Evolutionary conservation across 1,284 basidiomycete species (phyloP).

Genomic region (Testicularia cyperi): DNA sequence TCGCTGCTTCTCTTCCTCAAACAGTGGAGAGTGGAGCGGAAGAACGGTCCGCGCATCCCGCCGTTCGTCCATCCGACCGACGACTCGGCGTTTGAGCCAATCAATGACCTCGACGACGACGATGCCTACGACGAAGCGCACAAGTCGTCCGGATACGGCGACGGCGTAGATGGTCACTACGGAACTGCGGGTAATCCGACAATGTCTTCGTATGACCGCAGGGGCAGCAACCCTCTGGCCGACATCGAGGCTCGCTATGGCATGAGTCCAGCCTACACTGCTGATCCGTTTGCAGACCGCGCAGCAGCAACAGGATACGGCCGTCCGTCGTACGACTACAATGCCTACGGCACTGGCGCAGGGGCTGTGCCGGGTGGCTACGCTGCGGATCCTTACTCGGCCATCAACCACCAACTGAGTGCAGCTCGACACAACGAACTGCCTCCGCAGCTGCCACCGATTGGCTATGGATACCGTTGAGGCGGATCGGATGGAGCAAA

Average conservation of each 20-base stretch:
- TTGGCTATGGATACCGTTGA: constrained; percentile 25
- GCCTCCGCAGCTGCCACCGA: constrained; percentile 36
- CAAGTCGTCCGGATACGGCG: constrained; percentile 30
- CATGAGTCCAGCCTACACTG: constrained; percentile 12
- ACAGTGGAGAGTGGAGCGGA: constrained; percentile 47
- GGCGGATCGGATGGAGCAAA: too few relatives aligned
- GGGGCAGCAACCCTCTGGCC: constrained; percentile 33
- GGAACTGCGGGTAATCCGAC: constrained; percentile 1
- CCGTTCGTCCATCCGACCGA: constrained; percentile 51
- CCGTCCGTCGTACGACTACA: constrained; percentile 39
- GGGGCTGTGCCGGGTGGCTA: constrained; percentile 13
- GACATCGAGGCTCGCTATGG: constrained; percentile 47
- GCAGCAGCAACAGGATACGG: constrained; percentile 8
- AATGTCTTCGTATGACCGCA: constrained; percentile 25
- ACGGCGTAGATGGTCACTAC: constrained; percentile 23
- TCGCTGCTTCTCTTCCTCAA: constrained; percentile 46
- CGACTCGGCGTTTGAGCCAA: constrained; percentile 50
- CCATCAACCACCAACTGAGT: constrained; percentile 33
- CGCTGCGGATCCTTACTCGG: constrained; percentile 32
- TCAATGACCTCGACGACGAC: constrained; percentile 41
- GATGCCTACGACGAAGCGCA: constrained; percentile 19
- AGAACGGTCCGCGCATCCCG: constrained; percentile 53
- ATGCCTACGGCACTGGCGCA: constrained; percentile 12
- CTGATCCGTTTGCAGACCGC: constrained; percentile 27
- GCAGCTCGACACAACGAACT: constrained; percentile 4